phyloP scores from a whole-genome alignment of 768 basidiomycete genomes.

The Agaricus subrufescens region DNA sequence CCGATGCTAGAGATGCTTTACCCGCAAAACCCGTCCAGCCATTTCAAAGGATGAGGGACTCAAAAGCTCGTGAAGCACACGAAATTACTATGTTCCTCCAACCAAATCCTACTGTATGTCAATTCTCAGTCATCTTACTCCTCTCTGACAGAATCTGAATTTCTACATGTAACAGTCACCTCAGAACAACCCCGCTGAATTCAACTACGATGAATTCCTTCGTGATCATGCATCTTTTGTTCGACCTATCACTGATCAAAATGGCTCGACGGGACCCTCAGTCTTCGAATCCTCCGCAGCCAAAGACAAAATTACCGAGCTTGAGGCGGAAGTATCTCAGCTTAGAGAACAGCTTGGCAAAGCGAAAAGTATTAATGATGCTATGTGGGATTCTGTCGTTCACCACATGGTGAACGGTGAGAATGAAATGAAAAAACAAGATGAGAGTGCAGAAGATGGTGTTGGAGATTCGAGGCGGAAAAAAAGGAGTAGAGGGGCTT shows the following conservation, averaged over 20 bases:
- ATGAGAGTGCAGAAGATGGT: conserved; percentile 15
- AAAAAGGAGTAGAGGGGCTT: conserved; percentile 23
- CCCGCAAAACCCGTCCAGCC: conserved; percentile 62
- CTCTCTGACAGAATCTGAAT: background rate
- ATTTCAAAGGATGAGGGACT: conserved; percentile 72
- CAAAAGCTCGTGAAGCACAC: conserved; percentile 61
- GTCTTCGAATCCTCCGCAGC: conserved; percentile 27
- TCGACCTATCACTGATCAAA: conserved; percentile 30
- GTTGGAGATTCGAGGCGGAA: conserved; percentile 8
- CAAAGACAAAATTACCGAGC: conserved; percentile 55
- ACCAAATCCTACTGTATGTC: conserved; percentile 35
- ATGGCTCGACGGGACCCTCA: conserved; percentile 5
- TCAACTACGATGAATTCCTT: conserved; percentile 51
- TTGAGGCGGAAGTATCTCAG: conserved; percentile 66
- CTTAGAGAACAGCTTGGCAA: conserved; percentile 69
- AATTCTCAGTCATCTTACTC: background rate
- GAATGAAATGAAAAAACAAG: conserved; percentile 13
- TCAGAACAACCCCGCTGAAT: conserved; percentile 31
- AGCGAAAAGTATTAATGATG: conserved; percentile 89
- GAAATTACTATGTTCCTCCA: conserved; percentile 65
- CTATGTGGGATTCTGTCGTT: conserved; percentile 89
- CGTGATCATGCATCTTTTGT: conserved; percentile 67
- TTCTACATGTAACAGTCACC: conserved; percentile 15
- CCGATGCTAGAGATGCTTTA: conserved; percentile 49
- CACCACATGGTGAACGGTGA: conserved; percentile 44